A percentile compares a stretch with the other conserved stretches of the same genome.
These are phyloP conservation scores for Claviceps pusilla DNA, from an alignment of 2,329 filamentous ascomycete genomes.

Conservation along the genomic window DNA sequence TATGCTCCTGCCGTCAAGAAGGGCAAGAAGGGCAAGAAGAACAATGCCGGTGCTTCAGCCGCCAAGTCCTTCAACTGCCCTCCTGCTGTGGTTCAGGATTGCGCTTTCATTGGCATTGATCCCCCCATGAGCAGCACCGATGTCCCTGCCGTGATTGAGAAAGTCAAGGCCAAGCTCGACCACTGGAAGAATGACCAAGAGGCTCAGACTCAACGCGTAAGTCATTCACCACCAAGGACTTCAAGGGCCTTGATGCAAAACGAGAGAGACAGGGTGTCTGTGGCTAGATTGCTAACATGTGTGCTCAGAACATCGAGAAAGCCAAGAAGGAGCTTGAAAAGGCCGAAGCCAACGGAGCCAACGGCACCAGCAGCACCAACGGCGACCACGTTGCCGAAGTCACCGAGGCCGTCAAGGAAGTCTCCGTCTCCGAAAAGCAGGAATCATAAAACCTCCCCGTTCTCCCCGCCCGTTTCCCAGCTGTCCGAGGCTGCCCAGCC, in stretches of 20 bases:
- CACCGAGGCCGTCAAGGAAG: constrained; percentile 35
- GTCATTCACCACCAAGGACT: constrained; percentile 15
- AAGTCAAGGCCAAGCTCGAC: constrained; percentile 81
- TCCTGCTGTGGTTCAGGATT: constrained; percentile 82
- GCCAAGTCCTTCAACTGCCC: constrained; percentile 63
- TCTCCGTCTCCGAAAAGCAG: constrained; percentile 37
- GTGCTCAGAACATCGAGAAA: constrained; percentile 75
- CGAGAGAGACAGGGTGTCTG: background rate
- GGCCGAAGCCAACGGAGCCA: constrained; percentile 27
- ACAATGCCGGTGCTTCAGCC: constrained; percentile 30
- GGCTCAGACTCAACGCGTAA: constrained; percentile 76
- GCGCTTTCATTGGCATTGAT: constrained; percentile 68
- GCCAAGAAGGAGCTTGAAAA: constrained; percentile 90
- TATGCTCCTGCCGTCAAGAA: constrained; percentile 72
- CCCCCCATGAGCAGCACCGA: constrained; percentile 77
- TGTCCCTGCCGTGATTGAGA: constrained; percentile 65
- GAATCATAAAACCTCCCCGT: constrained; percentile 21
- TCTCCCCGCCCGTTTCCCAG: no score
- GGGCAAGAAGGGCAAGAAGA: constrained; percentile 72
- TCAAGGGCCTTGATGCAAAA: background rate
- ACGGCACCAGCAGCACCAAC: constrained; percentile 28
- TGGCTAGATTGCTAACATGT: background rate
- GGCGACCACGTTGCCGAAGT: constrained; percentile 39
- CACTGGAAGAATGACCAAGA: constrained; percentile 87
- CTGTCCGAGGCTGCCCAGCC: background rate